These are phyloP conservation scores for Oemleria cerasiformis DNA, from an alignment of 306 rosid genomes.

Conservation along the genomic window DNA sequence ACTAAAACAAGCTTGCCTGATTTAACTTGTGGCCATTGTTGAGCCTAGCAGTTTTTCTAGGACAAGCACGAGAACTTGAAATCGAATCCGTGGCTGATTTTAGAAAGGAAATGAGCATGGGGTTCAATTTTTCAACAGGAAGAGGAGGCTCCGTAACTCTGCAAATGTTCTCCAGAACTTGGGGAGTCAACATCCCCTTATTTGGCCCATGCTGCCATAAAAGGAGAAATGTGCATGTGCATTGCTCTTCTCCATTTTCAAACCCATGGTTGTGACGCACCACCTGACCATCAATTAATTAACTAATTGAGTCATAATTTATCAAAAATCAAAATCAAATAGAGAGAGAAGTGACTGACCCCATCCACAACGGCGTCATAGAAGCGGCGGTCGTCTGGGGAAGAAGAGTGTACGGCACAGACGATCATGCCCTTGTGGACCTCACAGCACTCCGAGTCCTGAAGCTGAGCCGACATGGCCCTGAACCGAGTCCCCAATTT, in stretches of 20 bases:
- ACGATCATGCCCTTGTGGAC: constrained; percentile 23
- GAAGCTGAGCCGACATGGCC: constrained; percentile 36
- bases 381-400: constrained; percentile 42
- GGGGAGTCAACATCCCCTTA: constrained; percentile 24
- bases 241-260: constrained; percentile 44
- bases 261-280: constrained; percentile 35
- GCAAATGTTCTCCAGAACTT: constrained; percentile 45
- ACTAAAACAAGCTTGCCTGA: constrained; percentile 31
- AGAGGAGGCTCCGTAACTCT: constrained; percentile 26
- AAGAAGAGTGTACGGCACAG: constrained; percentile 34
- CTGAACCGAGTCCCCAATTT: constrained; percentile 34
- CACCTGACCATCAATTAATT: constrained; percentile 39
- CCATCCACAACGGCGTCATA: constrained; percentile 42
- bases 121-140: constrained; percentile 23
- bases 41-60: neutral
- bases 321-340: neutral
- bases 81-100: constrained; percentile 17
- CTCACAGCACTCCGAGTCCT: constrained; percentile 41
- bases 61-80: neutral
- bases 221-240: constrained; percentile 50
- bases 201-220: constrained; percentile 68
- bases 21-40: constrained; percentile 3
- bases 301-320: neutral
- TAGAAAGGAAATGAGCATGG: constrained; percentile 48
- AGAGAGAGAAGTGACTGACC: constrained; percentile 6